A percentile compares a stretch with the other conserved stretches of the same genome.
These are phyloP conservation scores for Suillus hirtellus DNA, from an alignment of 768 basidiomycete species.

Conservation along the genomic window DNA sequence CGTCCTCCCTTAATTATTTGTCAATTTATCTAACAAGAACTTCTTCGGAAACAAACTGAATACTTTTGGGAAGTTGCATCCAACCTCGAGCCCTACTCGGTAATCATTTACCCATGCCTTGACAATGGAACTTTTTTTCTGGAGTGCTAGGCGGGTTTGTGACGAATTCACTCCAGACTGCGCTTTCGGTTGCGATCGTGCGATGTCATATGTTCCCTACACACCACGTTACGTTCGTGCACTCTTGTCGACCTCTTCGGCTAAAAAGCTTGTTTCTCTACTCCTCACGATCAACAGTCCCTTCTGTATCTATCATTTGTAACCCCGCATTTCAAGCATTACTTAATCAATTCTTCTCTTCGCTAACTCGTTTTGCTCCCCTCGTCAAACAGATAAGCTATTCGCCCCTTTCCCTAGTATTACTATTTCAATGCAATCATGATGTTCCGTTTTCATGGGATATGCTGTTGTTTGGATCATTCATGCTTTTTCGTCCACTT, in stretches of 20 bases:
- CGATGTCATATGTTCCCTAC: background rate
- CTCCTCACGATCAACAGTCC: background rate
- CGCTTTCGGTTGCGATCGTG: background rate
- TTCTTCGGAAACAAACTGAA: background rate
- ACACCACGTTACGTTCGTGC: background rate
- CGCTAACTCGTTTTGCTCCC: background rate
- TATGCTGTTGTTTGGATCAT: background rate
- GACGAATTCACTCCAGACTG: background rate
- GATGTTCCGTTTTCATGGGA: background rate
- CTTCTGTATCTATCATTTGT: background rate
- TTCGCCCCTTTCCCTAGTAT: background rate
- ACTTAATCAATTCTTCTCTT: background rate
- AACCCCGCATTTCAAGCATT: background rate
- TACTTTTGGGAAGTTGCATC: background rate
- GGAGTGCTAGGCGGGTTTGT: background rate
- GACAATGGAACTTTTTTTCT: background rate
- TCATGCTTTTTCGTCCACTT: background rate
- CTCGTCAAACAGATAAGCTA: background rate
- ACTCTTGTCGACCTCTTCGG: background rate
- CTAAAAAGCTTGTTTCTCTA: background rate
- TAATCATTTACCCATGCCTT: background rate
- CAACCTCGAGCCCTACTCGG: background rate
- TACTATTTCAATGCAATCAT: background rate
- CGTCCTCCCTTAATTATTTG: background rate
- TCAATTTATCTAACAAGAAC: background rate